Base-by-base conservation (phyloP, 163 green algal genomes). In the Prototheca wickerhamii region DNA sequence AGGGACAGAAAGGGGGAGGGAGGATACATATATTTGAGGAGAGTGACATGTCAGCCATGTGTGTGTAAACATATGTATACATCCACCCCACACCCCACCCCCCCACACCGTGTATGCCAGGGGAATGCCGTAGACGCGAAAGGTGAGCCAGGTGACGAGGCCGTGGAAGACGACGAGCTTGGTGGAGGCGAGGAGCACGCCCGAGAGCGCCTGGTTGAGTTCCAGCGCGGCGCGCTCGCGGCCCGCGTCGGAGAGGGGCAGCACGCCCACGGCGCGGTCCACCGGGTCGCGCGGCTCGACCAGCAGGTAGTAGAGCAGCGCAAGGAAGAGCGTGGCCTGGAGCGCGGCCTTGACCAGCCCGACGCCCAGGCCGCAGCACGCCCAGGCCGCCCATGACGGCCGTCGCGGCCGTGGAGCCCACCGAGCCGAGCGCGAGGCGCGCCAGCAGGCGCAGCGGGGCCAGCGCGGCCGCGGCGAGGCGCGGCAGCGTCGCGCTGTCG, bases 161-260 rank as follows among this genome's bases (percentile, higher is more conserved):
- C 71, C 76, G 54, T 89, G 82, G 56, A 87, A 87, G 7, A 67
- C 60, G 4, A 79, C 67, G 4, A 90, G 76, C 67, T 89, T 89
- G 17, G 87, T 64, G 15, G 74, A 72, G n/a, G 77, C 79, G 1
- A 88, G 43, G 29, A 90, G 81, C 15, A 90, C 83, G 10, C 76
- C 76, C 65, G 58, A 34, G 33, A 83, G 43, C 17, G 77, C 72
- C 18, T 60, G 37, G 54, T 58, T 77, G 49, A 84, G 63, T 20
- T 67, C 77, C n/a, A 61, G 26, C 25, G 63, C 69, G 25, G 63
- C 75, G 46, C 65, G 61, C 42, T 66, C 37, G 18, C 65, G 46
- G 5, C 67, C 65, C 33, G 55, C 54, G 49, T 76, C 64, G 7
- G 75, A 75, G 28, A 88, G 68, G 17, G 82, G 82, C 71, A 87